Base-by-base conservation (phyloP, 2,329 filamentous ascomycete species). In the Nothophaeocryptopus gaeumannii region DNA sequence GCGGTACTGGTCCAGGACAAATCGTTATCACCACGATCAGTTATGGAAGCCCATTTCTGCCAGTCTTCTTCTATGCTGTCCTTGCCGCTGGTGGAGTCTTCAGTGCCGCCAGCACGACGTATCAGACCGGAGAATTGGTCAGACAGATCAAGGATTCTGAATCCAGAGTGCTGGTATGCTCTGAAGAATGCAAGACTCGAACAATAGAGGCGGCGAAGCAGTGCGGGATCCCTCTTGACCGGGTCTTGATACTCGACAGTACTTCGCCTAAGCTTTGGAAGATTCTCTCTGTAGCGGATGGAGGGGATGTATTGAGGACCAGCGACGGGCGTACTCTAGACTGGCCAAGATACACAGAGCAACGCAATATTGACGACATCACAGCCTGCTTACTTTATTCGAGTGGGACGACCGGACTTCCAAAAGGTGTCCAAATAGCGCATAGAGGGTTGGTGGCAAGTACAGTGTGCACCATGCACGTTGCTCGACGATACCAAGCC, bases 31-130 rank as follows among this genome's bases (percentile, higher is more conserved):
- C 81, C 3, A 71, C 74, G n/a, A 73, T 82, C 12, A 79, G 78
- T 0, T 75, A 74, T 0, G 80, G 80, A 1, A 77, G 81, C 56
- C 74, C 74, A 35, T 69, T 80, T 9, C 67, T 83, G 0, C 74
- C 78, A 0, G 69, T 74, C 11, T 55, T 81, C 2, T 80, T 80
- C 63, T 83, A 74, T 53, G 76, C 74, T 11, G 74, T 81, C 42
- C 69, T 83, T 39, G 80, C 77, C 3, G 78, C 80, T 2, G 79
- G 76, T 0, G 81, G 79, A 14, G 72, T 83, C 15, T 83, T 79
- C 58, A 78, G 77, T 5, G 74, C 77, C 2, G 78, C 78, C 0
- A 77, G 72, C 32, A 70, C 77, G 0, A 70, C 74, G 0, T 74
- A 71, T 10, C 79, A 78, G 0, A 66, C 71, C 0, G 56, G 67